Evolutionary conservation across 2,329 filamentous ascomycete species (phyloP).

Genomic region (Tolypocladium inflatum): DNA sequence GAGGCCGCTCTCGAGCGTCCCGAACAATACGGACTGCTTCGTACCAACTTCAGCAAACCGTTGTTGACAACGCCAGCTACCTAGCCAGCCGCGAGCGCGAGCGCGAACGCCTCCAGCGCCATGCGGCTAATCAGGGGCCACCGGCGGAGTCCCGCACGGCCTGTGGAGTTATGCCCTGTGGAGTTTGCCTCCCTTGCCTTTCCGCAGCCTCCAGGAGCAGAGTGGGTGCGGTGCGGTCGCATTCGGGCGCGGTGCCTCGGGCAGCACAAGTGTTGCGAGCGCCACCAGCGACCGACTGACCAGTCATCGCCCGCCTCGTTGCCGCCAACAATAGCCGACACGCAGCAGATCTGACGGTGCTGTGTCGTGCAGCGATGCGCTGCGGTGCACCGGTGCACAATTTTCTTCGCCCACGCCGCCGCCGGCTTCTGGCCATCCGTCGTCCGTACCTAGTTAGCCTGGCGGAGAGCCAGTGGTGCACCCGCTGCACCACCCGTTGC

Average conservation of each 20-base stretch:
- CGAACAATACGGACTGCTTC: background rate
- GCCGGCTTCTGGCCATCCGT: background rate
- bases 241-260: background rate
- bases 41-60: background rate
- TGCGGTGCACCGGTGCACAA: background rate
- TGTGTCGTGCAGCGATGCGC: background rate
- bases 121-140: background rate
- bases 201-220: background rate
- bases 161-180: background rate
- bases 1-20: background rate
- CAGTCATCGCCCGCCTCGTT: background rate
- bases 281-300: background rate
- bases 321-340: background rate
- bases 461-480: too few species aligned
- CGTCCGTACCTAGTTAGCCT: too few species aligned
- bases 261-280: background rate
- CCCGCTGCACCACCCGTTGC: too few species aligned
- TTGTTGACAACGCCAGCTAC: background rate
- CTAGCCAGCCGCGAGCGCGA: background rate
- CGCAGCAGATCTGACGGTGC: background rate
- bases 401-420: background rate
- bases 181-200: background rate
- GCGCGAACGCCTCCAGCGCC: background rate
- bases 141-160: background rate
- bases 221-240: background rate